Base-by-base conservation (phyloP, 2,329 filamentous ascomycete genomes). In the Paraconiothyrium sp. region DNA sequence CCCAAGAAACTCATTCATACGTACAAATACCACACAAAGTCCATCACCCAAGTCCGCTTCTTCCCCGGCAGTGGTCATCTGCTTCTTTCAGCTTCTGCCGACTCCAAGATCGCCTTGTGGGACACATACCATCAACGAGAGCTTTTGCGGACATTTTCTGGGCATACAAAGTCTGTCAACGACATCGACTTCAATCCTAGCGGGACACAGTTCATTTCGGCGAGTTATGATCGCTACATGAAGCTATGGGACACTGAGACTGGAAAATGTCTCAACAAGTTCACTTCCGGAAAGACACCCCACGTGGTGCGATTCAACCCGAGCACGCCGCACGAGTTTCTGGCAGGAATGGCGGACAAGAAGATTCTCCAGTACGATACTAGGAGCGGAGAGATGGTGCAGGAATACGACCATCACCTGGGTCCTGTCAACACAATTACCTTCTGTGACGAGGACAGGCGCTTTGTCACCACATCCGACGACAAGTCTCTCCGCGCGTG, bases 231-330 rank as follows among this genome's bases (percentile, higher is more conserved):
- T 78, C 91, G 94, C 57, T 91, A 92, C 82, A 97, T 98, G 83
- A 97, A 98, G 81, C 85, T 99, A 34, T 99, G 95, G 95, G 95
- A 99, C 73, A 97, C 94, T 0, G 95, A 99, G 79, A 97, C 92
- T 24, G 95, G 95, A 49, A 86, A 90, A 70, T 98, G 94, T 75
- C 82, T 97, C 67, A 90, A 88, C 72, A 92, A 93, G 60, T 99
- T 97, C 83, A 93, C 90, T 20, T 97, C 92, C 0, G 94, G 94
- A 74, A 97, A 96, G 83, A 98, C 93, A 14, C 94, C 95, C 5
- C 95, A 99, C 76, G 94, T 97, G 56, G 85, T 99, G 69, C 90
- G 92, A 69, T 98, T 98, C 85, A 97, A 98, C 79, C 94, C 94
- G 0, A 88, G 89, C 52, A 88, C 90, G 67, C 88, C 90, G 9